Base-by-base conservation (phyloP, 192 early-diverging fungal genomes). In the Dissophora globulifera region DNA sequence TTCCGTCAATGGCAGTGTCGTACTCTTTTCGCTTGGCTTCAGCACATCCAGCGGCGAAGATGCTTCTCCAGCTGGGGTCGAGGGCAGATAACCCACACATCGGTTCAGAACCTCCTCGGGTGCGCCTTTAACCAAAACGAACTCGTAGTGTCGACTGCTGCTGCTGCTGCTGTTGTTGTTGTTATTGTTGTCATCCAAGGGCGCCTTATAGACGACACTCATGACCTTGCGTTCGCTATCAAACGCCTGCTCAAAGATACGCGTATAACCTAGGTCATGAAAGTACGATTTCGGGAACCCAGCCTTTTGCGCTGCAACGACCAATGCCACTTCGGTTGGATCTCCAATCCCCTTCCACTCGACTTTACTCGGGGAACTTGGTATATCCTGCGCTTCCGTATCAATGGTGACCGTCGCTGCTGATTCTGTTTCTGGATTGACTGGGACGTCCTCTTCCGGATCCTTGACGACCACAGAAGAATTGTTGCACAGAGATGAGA, bases 221-320 rank as follows among this genome's bases (percentile, higher is more conserved):
- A 98, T 98, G 29, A 95, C 86, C 81, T 99, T 99, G 46, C 96
- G 89, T 58, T 98, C 96, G 70, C 92, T 92, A 75, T 96, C 93
- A 69, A 98, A 98, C 0, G 95, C 89, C 51, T 93, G 91, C 74
- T 96, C 95, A 23, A 86, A 91, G 8, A 85, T 60, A 49, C 92
- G 93, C 8, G 56, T 76, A n/a, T 93, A 80, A 29, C 86, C 88
- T 16, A 81, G 50, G 10, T 70, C 61, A 17, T 87, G 78, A 81
- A 92, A 94, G 67, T 78, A 89, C 17, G 83, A 67, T 50, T 89
- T 87, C 29, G 88, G 71, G 47, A 95, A 88, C 0, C 92, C 91
- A 20, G 89, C 88, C 71, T 97, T 95, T 53, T 93, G 88, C 0
- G 93, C 90, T 1, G 94, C 94, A 49, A 93, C 88, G 3, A 92